Evolutionary conservation across 805 yeast species (phyloP), one percentile per base, ranked within the genome.

Genomic region (Wickerhamomyces silvicola): DNA sequence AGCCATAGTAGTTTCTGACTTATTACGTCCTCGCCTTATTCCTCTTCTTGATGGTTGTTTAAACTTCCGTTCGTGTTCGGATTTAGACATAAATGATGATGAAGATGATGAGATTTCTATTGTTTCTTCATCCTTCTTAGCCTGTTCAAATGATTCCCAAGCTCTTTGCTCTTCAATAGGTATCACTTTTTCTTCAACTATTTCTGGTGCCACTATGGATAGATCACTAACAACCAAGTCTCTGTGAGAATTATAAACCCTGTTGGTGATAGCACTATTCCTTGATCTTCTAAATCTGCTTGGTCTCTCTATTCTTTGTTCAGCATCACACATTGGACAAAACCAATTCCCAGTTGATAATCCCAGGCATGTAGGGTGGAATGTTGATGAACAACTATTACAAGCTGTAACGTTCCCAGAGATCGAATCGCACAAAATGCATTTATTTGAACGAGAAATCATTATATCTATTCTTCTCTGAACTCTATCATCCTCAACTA

Each of bases 241-340:
- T 20, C 29, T 24, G 22, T 37, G 28, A 4, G 43, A 33, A 27
- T 46, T 38, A 26, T 50, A 50, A 4, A 48, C 53, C 22, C 51
- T 40, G 29, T 51, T 42, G 1, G 56, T 51, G 4, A 50, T 43
- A n/a, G 45, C 48, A 24, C 56, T 49, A 29, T 44, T 36, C 24
- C 54, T 36, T n/a, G 48, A 43, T 30, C 49, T 36, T 38, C 54
- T 39, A 28, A 42, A 45, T n/a, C 32, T 24, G 14, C 46, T 42
- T 13, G 48, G 43, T 11, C 47, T 38, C 12, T 37, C 36, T 11
- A n/a, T 31, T 18, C 34, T 65, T 46, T 68, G 74, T 20, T 52
- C 56, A 33, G 51, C 48, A 35, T 66, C 73, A 43, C 78, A 71
- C 38, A 68, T 59, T n/a, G 76, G 76, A 44, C 78, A 71, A 36